A percentile compares a stretch with the other conserved stretches of the same genome.
phyloP scores from a whole-genome alignment of 2,329 filamentous ascomycete genomes.

The Aspergillus udagawae region DNA sequence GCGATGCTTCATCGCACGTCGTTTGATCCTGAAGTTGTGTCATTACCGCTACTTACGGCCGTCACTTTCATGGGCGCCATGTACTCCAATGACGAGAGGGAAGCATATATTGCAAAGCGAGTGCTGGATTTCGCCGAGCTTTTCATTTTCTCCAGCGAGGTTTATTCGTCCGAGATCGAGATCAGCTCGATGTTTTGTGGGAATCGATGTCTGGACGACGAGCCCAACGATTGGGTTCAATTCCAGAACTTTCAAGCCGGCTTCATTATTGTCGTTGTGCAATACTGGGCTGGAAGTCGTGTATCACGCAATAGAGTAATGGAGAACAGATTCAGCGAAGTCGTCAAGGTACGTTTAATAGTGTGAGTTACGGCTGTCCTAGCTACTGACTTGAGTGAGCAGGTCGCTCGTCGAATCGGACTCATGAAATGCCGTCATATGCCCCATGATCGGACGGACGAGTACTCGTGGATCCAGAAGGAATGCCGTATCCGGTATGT shows the following conservation, averaged over 20 bases:
- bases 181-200: conserved; percentile 32
- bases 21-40: conserved; percentile 37
- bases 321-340: conserved; percentile 41
- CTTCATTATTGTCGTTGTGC: conserved; percentile 38
- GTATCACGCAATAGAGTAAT: conserved; percentile 38
- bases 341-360: conserved; percentile 34
- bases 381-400: not conserved
- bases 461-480: conserved; percentile 42
- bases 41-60: conserved; percentile 37
- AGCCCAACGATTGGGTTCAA: conserved; percentile 28
- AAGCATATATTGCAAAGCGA: conserved; percentile 35
- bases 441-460: conserved; percentile 34
- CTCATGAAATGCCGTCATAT: conserved; percentile 37
- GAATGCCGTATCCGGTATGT: conserved; percentile 42
- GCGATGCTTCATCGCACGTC: conserved; percentile 41
- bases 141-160: conserved; percentile 41
- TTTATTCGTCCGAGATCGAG: conserved; percentile 40
- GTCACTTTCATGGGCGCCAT: conserved; percentile 44
- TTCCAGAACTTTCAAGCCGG: conserved; percentile 44
- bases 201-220: conserved; percentile 14
- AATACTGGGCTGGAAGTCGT: conserved; percentile 43
- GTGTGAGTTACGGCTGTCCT: not conserved
- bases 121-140: conserved; percentile 43
- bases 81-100: conserved; percentile 40
- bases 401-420: conserved; percentile 39